Evolutionary conservation across 805 yeast species (phyloP).

Genomic region (Nakazawaea siamensis): DNA sequence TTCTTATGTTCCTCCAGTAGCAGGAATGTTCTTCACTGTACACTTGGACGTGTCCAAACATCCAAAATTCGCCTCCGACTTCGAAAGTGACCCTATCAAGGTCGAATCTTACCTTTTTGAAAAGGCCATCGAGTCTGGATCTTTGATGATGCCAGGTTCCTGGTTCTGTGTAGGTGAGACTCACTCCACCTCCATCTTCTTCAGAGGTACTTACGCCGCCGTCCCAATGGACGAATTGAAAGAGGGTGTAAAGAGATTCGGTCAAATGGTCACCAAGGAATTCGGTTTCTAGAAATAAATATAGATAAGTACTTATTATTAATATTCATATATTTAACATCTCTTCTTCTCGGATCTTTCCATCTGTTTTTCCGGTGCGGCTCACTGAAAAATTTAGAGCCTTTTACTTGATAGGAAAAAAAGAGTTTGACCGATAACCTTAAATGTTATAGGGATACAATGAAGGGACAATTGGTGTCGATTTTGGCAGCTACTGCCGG

Average conservation of each 20-base stretch:
- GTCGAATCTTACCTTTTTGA: conserved; percentile 62
- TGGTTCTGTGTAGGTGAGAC: conserved; percentile 56
- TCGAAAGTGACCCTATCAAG: conserved; percentile 46
- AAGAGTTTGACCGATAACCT: no score
- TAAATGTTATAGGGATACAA: neutral
- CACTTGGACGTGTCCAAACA: conserved; percentile 70
- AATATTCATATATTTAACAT: no score
- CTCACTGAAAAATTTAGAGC: no score
- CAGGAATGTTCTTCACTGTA: conserved; percentile 84
- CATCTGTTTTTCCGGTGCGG: no score
- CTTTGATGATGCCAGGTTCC: conserved; percentile 74
- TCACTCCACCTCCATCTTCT: conserved; percentile 43
- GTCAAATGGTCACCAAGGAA: conserved; percentile 52
- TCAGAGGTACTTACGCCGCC: conserved; percentile 87
- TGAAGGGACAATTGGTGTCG: neutral
- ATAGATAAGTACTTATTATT: no score
- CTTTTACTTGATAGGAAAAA: no score
- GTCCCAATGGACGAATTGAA: conserved; percentile 60
- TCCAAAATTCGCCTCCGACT: conserved; percentile 59
- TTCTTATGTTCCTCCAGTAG: conserved; percentile 52
- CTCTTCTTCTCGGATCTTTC: no score
- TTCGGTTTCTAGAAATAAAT: conserved; percentile 26
- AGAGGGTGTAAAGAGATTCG: conserved; percentile 59
- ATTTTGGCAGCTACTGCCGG: neutral
- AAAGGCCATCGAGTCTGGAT: conserved; percentile 48